These are phyloP conservation scores for Hymenoscyphus infarciens DNA, from an alignment of 2,329 filamentous ascomycete genomes.

Conservation along the genomic window DNA sequence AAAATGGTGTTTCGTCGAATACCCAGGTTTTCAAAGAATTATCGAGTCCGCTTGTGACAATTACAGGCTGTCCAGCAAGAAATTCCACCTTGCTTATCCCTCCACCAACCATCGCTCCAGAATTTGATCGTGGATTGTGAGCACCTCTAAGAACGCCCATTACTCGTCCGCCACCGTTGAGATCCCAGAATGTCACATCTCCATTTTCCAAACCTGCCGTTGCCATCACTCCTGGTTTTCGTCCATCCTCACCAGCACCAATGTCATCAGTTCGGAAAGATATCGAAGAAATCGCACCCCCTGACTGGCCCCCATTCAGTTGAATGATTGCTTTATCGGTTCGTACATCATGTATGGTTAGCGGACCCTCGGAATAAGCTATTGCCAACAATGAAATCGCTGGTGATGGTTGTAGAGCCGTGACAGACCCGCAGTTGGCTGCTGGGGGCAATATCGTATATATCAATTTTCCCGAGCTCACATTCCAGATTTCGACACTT, in stretches of 20 bases:
- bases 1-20: conserved; percentile 89
- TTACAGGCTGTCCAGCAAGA: conserved; percentile 79
- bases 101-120: conserved; percentile 56
- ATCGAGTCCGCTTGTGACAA: conserved; percentile 86
- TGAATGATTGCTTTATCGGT: conserved; percentile 70
- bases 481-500: conserved; percentile 94
- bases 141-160: conserved; percentile 84
- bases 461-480: conserved; percentile 85
- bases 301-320: conserved; percentile 62
- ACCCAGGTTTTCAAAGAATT: conserved; percentile 97
- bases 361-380: conserved; percentile 74
- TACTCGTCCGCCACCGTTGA: conserved; percentile 83
- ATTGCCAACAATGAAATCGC: conserved; percentile 84
- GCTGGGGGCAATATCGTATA: conserved; percentile 82
- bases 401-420: conserved; percentile 78
- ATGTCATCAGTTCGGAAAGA: conserved; percentile 86
- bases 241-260: conserved; percentile 84
- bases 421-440: conserved; percentile 73
- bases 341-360: conserved; percentile 79
- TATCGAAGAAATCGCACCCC: conserved; percentile 71
- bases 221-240: conserved; percentile 87
- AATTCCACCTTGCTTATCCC: conserved; percentile 89
- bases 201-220: conserved; percentile 76
- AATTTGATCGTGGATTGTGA: conserved; percentile 67
- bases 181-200: conserved; percentile 93